Percentiles rank a stretch among this genome's conserved stretches.
phyloP scores from a whole-genome alignment of 1,139 yeast genomes.

The Geotrichum candidum region DNA sequence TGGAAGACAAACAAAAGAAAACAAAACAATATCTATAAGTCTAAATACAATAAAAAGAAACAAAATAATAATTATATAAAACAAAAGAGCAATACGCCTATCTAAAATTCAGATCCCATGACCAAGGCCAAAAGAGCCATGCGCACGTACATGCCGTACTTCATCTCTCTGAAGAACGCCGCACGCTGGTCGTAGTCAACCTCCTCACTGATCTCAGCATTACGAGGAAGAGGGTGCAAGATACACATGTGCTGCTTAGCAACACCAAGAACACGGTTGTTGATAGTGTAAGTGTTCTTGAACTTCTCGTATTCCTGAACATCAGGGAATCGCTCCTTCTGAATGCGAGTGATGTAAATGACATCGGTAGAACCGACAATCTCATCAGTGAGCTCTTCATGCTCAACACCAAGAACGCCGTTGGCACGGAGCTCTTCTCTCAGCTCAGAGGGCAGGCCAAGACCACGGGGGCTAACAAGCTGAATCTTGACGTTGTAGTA shows the following conservation, averaged over 20 bases:
- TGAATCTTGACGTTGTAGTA: slow-evolving; percentile 92
- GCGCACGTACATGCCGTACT: slow-evolving; percentile 94
- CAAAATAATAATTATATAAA: not conserved
- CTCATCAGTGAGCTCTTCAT: slow-evolving; percentile 71
- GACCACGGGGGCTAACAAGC: slow-evolving; percentile 84
- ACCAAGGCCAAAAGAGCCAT: slow-evolving; percentile 99
- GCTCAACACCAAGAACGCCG: slow-evolving; percentile 68
- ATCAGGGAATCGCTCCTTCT: slow-evolving; percentile 87
- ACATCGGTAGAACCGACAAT: slow-evolving; percentile 88
- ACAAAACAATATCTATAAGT: not conserved
- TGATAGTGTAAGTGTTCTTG: slow-evolving; percentile 88
- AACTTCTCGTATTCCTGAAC: slow-evolving; percentile 73
- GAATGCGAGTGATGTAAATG: slow-evolving; percentile 95
- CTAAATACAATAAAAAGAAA: not conserved
- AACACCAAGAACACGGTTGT: slow-evolving; percentile 80
- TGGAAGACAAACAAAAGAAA: not conserved
- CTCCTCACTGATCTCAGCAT: slow-evolving; percentile 92
- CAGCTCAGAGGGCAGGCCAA: slow-evolving; percentile 71
- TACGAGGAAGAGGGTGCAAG: slow-evolving; percentile 98
- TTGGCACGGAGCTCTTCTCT: slow-evolving; percentile 56
- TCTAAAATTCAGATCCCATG: slow-evolving; percentile 53
- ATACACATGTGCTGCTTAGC: slow-evolving; percentile 99
- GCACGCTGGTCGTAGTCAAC: slow-evolving; percentile 99
- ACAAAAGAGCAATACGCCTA: not conserved
- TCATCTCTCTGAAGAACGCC: slow-evolving; percentile 98